These are phyloP conservation scores for Cynara cardunculus DNA, from an alignment of 129 eudicot species.

Conservation along the genomic window DNA sequence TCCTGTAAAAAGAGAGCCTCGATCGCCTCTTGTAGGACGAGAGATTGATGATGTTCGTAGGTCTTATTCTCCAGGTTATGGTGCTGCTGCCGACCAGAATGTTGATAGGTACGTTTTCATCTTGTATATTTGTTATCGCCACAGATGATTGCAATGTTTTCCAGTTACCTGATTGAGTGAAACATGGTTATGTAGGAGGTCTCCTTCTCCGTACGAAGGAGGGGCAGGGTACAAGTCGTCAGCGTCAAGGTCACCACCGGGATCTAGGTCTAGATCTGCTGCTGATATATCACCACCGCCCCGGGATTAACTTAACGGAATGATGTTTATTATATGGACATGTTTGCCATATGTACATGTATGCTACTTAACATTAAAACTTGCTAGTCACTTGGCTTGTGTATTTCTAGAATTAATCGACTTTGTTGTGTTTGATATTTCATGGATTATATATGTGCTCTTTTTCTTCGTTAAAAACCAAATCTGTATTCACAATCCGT, in stretches of 20 bases:
- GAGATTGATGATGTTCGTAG: slow-evolving; percentile 21
- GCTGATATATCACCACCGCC: slow-evolving; percentile 40
- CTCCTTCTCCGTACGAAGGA: slow-evolving; percentile 22
- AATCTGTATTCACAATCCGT: neutral
- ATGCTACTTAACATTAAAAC: neutral
- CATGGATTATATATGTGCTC: neutral
- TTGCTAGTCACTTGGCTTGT: slow-evolving; percentile 15
- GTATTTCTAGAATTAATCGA: slow-evolving; percentile 1
- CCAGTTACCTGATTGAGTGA: neutral
- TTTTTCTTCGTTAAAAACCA: neutral
- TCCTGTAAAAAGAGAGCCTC: slow-evolving; percentile 34
- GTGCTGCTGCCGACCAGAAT: slow-evolving; percentile 17
- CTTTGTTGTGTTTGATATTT: slow-evolving; percentile 3
- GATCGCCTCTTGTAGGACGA: slow-evolving; percentile 33
- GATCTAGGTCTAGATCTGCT: slow-evolving; percentile 48
- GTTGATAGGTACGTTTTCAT: slow-evolving; percentile 18
- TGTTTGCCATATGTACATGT: slow-evolving; percentile 21
- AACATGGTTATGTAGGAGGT: slow-evolving; percentile 21
- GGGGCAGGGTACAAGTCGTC: slow-evolving; percentile 31
- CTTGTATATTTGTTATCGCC: neutral
- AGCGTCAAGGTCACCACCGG: slow-evolving; percentile 50
- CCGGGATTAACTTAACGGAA: slow-evolving; percentile 10
- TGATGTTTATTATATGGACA: too few relatives aligned
- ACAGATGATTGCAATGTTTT: neutral
- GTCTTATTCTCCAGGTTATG: slow-evolving; percentile 43